Evolutionary conservation across 2,329 filamentous ascomycete species (phyloP).

Genomic region (Fusarium acutatum): DNA sequence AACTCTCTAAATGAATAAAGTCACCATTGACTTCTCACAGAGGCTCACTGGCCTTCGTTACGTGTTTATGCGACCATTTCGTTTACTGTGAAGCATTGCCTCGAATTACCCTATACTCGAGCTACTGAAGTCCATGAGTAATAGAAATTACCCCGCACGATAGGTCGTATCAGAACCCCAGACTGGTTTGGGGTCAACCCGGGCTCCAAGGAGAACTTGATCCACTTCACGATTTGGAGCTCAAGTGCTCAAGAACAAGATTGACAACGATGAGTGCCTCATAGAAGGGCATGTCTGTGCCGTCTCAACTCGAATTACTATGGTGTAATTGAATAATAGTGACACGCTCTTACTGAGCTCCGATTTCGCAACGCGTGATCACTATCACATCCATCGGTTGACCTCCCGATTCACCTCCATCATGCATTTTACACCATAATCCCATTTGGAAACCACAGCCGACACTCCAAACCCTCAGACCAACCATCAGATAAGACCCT

Average conservation of each 20-base stretch:
- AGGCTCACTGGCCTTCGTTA: no score
- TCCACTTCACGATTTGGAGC: slow-evolving; percentile 3
- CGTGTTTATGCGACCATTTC: neutral
- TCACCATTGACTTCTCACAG: no score
- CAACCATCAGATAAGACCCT: slow-evolving; percentile 4
- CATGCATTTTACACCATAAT: neutral
- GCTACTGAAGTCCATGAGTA: slow-evolving; percentile 13
- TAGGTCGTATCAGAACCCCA: slow-evolving; percentile 4
- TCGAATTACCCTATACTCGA: neutral
- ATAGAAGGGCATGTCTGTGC: rapidly evolving
- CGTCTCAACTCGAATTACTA: rapidly evolving
- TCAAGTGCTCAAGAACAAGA: neutral
- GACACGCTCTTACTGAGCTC: neutral
- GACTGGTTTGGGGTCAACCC: neutral
- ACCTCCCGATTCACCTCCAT: neutral
- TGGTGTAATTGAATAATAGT: neutral
- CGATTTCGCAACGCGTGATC: neutral
- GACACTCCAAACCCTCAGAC: neutral
- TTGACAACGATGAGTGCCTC: neutral
- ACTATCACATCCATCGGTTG: neutral
- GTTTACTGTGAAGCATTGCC: neutral
- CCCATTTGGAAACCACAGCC: slow-evolving; percentile 8
- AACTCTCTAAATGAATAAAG: no score
- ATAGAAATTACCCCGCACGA: slow-evolving; percentile 41
- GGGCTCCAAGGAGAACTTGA: neutral